Conservation (phyloP, 2,329 filamentous ascomycete genomes). For the Onygenales sp. region DNA sequence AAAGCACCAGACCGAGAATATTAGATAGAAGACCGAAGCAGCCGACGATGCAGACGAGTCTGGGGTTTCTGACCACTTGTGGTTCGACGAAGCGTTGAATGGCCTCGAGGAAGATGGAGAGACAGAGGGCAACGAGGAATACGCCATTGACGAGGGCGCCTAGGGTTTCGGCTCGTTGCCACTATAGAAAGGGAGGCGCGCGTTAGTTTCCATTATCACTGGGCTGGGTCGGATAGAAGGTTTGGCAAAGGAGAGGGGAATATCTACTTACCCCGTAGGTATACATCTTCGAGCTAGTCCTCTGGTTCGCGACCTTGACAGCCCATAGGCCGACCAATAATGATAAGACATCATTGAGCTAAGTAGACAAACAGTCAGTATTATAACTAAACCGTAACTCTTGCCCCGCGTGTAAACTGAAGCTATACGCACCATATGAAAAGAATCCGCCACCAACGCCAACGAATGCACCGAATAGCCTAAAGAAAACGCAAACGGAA, state of each 20-base stretch:
- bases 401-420: neutral
- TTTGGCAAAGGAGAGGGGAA: slow-evolving; percentile 3
- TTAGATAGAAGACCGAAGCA: slow-evolving; percentile 80
- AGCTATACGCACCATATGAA: slow-evolving; percentile 70
- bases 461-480: slow-evolving; percentile 82
- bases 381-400: neutral
- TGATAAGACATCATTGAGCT: slow-evolving; percentile 96
- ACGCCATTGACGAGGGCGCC: slow-evolving; percentile 96
- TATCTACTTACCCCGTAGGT: slow-evolving; percentile 70
- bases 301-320: slow-evolving; percentile 76
- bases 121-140: slow-evolving; percentile 89
- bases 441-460: slow-evolving; percentile 90
- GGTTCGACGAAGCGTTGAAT: slow-evolving; percentile 86
- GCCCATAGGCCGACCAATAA: slow-evolving; percentile 90
- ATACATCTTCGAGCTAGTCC: slow-evolving; percentile 73
- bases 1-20: slow-evolving; percentile 75
- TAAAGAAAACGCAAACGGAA: slow-evolving; percentile 14
- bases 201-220: slow-evolving; percentile 14
- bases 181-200: slow-evolving; percentile 42
- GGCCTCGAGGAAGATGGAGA: slow-evolving; percentile 94
- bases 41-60: slow-evolving; percentile 82
- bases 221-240: neutral
- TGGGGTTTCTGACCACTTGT: slow-evolving; percentile 74
- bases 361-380: neutral
- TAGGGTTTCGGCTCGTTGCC: slow-evolving; percentile 93